These are phyloP conservation scores for Clonostachys chloroleuca DNA, from an alignment of 2,329 filamentous ascomycete genomes.

Conservation along the genomic window DNA sequence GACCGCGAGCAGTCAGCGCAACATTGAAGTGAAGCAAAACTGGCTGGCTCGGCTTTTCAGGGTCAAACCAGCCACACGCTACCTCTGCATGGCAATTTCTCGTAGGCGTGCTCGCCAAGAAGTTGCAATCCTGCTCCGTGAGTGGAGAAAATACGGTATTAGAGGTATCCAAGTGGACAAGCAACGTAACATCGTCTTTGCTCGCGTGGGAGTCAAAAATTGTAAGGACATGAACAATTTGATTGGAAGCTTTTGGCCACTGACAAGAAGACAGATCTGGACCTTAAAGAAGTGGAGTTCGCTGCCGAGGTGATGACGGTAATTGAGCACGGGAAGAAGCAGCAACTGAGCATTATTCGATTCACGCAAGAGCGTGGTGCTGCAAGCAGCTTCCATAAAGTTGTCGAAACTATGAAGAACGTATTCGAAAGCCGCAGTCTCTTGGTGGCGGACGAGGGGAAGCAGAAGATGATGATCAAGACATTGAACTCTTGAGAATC, in stretches of 20 bases:
- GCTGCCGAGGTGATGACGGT: constrained; percentile 84
- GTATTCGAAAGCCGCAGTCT: constrained; percentile 62
- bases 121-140: constrained; percentile 67
- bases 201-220: constrained; percentile 70
- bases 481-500: constrained; percentile 48
- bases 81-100: constrained; percentile 71
- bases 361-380: constrained; percentile 92
- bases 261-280: constrained; percentile 52
- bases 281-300: constrained; percentile 84
- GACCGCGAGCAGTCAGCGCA: constrained; percentile 27
- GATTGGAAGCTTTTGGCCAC: not conserved
- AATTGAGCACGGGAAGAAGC: constrained; percentile 76
- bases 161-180: constrained; percentile 76
- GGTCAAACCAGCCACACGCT: constrained; percentile 75
- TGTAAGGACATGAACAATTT: constrained; percentile 49
- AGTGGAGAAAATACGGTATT: constrained; percentile 82
- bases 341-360: constrained; percentile 73
- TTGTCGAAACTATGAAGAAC: constrained; percentile 71
- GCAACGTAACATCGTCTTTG: constrained; percentile 73
- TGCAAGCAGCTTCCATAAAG: constrained; percentile 80
- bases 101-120: constrained; percentile 70
- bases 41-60: constrained; percentile 89
- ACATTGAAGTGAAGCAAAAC: constrained; percentile 68
- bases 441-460: constrained; percentile 63
- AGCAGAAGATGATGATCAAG: constrained; percentile 70